Conservation (phyloP, 345 rosid genomes). For the Psidium guajava region DNA sequence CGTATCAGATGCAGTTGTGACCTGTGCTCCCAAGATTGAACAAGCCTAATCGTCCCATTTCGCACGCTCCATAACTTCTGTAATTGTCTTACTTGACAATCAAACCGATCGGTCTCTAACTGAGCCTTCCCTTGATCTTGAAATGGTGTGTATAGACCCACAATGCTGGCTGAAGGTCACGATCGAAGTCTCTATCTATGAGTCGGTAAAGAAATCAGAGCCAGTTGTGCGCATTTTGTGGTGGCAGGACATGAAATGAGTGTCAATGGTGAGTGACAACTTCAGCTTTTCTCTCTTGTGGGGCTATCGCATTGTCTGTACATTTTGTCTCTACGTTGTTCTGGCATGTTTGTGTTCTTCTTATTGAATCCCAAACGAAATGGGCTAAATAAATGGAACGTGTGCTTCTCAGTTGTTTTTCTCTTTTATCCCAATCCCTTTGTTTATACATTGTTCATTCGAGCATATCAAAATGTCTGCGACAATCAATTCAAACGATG, state of each 20-base stretch:
- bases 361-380: neutral
- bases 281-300: neutral
- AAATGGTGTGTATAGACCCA: neutral
- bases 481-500: neutral
- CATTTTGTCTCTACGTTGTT: neutral
- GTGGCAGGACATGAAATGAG: neutral
- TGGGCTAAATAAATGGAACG: neutral
- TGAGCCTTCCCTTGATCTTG: neutral
- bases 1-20: constrained; percentile 56
- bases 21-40: constrained; percentile 14
- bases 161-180: neutral
- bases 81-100: neutral
- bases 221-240: neutral
- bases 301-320: neutral
- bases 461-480: neutral
- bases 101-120: neutral
- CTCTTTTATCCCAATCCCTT: too few relatives aligned
- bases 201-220: neutral
- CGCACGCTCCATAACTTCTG: neutral
- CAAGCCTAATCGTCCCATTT: neutral
- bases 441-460: neutral
- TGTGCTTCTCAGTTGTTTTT: neutral
- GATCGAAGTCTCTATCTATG: neutral
- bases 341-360: neutral
- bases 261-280: neutral